phyloP scores from a whole-genome alignment of 2,329 filamentous ascomycete species.

The Fusarium coicis region DNA sequence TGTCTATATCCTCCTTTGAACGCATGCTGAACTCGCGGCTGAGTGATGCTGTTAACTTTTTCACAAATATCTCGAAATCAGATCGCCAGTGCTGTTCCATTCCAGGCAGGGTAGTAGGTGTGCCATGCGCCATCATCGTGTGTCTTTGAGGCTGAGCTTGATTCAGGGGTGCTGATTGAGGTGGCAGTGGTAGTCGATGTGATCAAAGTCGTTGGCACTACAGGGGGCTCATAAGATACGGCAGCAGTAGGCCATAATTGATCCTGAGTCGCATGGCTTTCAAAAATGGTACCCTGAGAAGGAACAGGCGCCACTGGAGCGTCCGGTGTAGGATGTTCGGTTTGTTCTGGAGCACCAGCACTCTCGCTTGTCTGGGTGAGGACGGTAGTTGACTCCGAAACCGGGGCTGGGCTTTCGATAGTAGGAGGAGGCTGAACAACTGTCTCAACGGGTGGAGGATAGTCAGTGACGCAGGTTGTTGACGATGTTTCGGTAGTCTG shows the following conservation, averaged over 20 bases:
- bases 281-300: constrained; percentile 16
- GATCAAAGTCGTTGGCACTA: constrained; percentile 26
- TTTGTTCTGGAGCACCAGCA: constrained; percentile 1
- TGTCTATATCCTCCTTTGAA: background rate
- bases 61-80: constrained; percentile 19
- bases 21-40: background rate
- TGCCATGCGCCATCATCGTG: constrained; percentile 59
- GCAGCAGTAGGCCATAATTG: constrained; percentile 14
- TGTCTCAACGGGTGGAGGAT: constrained; percentile 9
- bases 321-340: constrained; percentile 2
- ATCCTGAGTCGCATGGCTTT: background rate
- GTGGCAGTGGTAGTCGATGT: constrained; percentile 24
- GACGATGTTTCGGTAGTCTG: background rate
- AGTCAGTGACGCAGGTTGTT: background rate
- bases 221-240: constrained; percentile 4
- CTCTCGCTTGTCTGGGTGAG: constrained; percentile 12
- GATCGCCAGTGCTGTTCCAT: constrained; percentile 46
- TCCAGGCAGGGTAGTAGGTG: constrained; percentile 58
- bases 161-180: background rate
- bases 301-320: constrained; percentile 1
- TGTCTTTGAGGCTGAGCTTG: constrained; percentile 42
- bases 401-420: background rate
- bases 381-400: constrained; percentile 14
- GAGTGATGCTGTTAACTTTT: constrained; percentile 6
- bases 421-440: constrained; percentile 2